phyloP scores from a whole-genome alignment of 179 eudicot genomes.

The Spergularia azorica region DNA sequence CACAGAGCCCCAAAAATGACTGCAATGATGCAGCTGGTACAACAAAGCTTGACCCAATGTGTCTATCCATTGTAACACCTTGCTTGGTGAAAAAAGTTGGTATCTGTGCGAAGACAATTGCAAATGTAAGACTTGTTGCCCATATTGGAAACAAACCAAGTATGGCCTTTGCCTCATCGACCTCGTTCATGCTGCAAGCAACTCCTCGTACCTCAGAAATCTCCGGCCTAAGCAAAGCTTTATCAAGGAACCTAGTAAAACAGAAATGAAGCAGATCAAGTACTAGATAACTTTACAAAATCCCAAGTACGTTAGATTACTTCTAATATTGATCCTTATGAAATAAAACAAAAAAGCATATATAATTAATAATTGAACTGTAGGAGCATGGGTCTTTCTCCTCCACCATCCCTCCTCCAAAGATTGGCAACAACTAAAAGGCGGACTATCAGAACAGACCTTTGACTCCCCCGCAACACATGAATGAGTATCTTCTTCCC shows the following conservation, averaged over 20 bases:
- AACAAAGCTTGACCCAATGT: conserved; percentile 32
- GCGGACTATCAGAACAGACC: background rate
- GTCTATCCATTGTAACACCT: conserved; percentile 56
- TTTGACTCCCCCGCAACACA: no score
- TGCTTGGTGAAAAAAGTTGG: conserved; percentile 63
- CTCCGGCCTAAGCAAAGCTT: conserved; percentile 46
- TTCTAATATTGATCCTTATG: background rate
- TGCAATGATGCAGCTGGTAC: conserved; percentile 63
- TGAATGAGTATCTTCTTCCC: background rate
- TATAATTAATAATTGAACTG: background rate
- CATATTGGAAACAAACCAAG: conserved; percentile 57
- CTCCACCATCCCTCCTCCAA: background rate
- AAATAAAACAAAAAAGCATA: background rate
- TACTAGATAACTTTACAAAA: background rate
- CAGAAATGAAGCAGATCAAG: background rate
- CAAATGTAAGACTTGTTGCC: conserved; percentile 47
- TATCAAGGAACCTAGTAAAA: conserved; percentile 44
- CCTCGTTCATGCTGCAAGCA: conserved; percentile 35
- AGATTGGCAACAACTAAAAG: background rate
- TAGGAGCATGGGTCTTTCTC: background rate
- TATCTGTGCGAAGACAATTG: conserved; percentile 44
- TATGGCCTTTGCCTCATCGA: conserved; percentile 54
- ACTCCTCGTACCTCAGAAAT: conserved; percentile 26
- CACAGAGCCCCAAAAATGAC: conserved; percentile 33
- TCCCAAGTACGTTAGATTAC: background rate